These are phyloP conservation scores for Carex arenaria DNA, from an alignment of 202 grass and related monocot species.

Conservation along the genomic window DNA sequence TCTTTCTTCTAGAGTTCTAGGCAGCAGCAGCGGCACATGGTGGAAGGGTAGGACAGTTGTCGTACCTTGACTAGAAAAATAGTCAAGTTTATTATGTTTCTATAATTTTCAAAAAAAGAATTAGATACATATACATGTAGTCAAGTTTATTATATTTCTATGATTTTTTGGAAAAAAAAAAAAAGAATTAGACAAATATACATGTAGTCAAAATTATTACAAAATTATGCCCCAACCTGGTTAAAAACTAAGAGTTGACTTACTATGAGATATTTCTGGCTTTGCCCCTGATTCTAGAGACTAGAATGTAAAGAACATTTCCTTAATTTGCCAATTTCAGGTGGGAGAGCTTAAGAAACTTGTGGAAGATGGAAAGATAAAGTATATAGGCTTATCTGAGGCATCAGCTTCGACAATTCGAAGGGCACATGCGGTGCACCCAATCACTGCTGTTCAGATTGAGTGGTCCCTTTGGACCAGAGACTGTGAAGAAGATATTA, in stretches of 20 bases:
- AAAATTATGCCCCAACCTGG: background rate
- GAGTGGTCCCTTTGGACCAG: slow-evolving; percentile 79
- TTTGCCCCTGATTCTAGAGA: background rate
- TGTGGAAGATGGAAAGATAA: slow-evolving; percentile 76
- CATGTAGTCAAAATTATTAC: background rate
- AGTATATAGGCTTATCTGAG: slow-evolving; percentile 73
- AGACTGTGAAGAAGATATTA: slow-evolving; percentile 64
- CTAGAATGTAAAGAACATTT: background rate
- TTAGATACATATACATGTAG: background rate
- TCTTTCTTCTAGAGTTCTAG: background rate
- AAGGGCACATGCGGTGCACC: slow-evolving; percentile 69
- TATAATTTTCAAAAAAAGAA: background rate
- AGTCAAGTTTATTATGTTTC: background rate
- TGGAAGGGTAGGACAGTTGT: no score
- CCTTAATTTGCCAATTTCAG: slow-evolving; percentile 27
- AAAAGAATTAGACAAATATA: background rate
- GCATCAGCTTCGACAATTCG: slow-evolving; percentile 70
- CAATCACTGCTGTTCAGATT: slow-evolving; percentile 63
- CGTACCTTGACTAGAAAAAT: background rate
- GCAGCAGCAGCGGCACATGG: no score
- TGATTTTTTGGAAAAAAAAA: background rate
- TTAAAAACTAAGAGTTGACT: background rate
- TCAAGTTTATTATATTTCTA: background rate
- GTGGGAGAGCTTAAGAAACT: slow-evolving; percentile 73
- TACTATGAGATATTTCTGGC: background rate